Base-by-base conservation (phyloP, 495 filamentous ascomycete species). In the Penicillium coprophilum region DNA sequence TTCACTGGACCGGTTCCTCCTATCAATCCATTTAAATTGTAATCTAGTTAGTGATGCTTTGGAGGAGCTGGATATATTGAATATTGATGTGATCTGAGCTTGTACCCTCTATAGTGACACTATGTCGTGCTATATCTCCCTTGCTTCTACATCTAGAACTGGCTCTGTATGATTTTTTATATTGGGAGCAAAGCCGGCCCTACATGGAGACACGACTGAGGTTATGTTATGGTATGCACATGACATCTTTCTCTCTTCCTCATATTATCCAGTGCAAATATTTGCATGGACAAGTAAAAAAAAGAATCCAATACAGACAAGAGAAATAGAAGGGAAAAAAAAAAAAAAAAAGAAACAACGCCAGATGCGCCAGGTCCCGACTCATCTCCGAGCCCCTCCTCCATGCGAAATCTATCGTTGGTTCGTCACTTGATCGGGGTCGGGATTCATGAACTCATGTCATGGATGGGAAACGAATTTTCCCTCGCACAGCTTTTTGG, bases 401-500 rank as follows among this genome's bases (percentile, higher is more conserved):
- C 55, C 63, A 66, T 69, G 66, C 61, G 63, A 66, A 66, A 60
- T 69, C 66, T 67, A 67, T 69, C 63, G 57, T 59, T 60, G 57
- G 48, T 51, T 54, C 52, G 32, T 46, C 51, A 45, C 28, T 45
- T 61, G 55, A 68, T 64, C 56, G 60, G 61, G 65, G 57, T 48
- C 61, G 63, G 61, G 55, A 64, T 64, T 69, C 66, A 66, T 69
- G 63, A 66, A 69, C 56, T 69, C 66, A 69, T 69, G 64, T 58
- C 66, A 54, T 28, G 43, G 23, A 36, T 23, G 52, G 21, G 15
- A 45, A 46, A 38, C 52, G 23, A 46, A 46, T 34, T 23, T 53
- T 21, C 50, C 50, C 50, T 30, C 41, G 20, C 52, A 46, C 40
- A 30, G 53, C 58, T 65, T 56, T 57, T 63, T 52, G 43, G 24